A percentile compares a stretch with the other conserved stretches of the same genome.
phyloP scores from a whole-genome alignment of 176 grass and related monocot genomes.

The Phragmites australis region DNA sequence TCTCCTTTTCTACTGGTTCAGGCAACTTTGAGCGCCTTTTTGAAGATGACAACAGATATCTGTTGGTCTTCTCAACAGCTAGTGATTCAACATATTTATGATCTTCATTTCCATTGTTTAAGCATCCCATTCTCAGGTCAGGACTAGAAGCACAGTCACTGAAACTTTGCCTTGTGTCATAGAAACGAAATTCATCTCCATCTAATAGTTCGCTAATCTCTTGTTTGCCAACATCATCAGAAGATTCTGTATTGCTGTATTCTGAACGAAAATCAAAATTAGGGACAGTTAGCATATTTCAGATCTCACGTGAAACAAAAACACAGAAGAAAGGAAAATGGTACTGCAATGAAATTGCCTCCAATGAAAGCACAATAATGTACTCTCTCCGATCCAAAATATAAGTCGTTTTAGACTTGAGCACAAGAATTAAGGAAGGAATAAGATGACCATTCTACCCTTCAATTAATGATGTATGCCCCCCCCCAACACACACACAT shows the following conservation, averaged over 20 bases:
- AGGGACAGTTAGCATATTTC: slow-evolving; percentile 13
- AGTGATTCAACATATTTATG: slow-evolving; percentile 34
- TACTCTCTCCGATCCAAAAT: too few species aligned
- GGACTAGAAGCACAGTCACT: slow-evolving; percentile 47
- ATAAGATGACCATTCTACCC: too few species aligned
- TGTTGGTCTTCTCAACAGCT: slow-evolving; percentile 19
- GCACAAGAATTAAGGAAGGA: too few species aligned
- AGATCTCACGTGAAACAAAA: neutral
- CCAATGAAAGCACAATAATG: neutral
- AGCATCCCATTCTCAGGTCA: slow-evolving; percentile 39
- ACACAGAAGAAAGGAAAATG: slow-evolving; percentile 23
- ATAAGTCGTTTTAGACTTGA: too few species aligned
- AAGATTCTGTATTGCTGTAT: slow-evolving; percentile 91
- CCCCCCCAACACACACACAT: too few species aligned
- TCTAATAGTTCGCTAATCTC: slow-evolving; percentile 67
- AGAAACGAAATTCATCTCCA: slow-evolving; percentile 74
- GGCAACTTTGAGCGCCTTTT: slow-evolving; percentile 68
- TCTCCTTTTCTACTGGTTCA: slow-evolving; percentile 83
- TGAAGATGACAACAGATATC: slow-evolving; percentile 29
- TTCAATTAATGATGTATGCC: too few species aligned
- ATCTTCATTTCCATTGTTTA: slow-evolving; percentile 35
- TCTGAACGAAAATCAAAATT: slow-evolving; percentile 55
- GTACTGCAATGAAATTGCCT: neutral
- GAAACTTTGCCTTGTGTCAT: slow-evolving; percentile 84
- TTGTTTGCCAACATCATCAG: slow-evolving; percentile 84